These are phyloP conservation scores for Phenoliferia sp. DNA, from an alignment of 1,284 basidiomycete species.

Conservation along the genomic window DNA sequence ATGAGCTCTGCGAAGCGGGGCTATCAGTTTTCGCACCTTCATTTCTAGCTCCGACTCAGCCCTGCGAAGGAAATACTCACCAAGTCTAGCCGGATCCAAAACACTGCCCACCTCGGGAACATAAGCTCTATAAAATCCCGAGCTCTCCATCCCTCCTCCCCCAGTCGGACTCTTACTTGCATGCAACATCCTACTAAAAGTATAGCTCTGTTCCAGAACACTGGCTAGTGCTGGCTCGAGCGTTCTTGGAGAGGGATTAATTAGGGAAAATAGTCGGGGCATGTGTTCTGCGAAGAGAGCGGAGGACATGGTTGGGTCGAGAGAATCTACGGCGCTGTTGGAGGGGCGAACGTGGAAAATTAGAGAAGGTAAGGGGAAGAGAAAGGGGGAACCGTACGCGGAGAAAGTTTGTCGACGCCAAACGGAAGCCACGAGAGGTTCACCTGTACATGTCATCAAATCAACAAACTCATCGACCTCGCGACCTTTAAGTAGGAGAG, in stretches of 20 bases:
- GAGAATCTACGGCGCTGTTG: slow-evolving; percentile 68
- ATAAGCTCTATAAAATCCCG: slow-evolving; percentile 70
- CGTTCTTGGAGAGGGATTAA: slow-evolving; percentile 42
- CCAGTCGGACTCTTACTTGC: slow-evolving; percentile 54
- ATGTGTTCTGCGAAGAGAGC: slow-evolving; percentile 63
- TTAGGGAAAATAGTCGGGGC: slow-evolving; percentile 54
- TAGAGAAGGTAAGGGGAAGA: too few relatives aligned
- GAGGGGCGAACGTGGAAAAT: too few relatives aligned
- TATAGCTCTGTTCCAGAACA: slow-evolving; percentile 63
- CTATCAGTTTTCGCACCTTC: background rate
- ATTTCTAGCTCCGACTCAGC: background rate
- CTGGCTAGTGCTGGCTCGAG: slow-evolving; percentile 40
- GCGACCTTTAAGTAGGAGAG: too few relatives aligned
- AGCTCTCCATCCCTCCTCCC: slow-evolving; percentile 50
- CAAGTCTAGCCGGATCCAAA: slow-evolving; percentile 33
- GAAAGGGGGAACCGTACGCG: too few relatives aligned
- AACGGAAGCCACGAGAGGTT: slow-evolving; percentile 70
- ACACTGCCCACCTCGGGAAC: slow-evolving; percentile 64
- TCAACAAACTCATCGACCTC: too few relatives aligned
- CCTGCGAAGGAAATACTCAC: background rate
- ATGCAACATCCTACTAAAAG: slow-evolving; percentile 75
- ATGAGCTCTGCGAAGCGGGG: slow-evolving; percentile 61
- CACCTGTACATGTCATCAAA: too few relatives aligned
- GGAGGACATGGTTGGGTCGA: slow-evolving; percentile 60
- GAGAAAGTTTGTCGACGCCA: slow-evolving; percentile 80